Percentiles rank a stretch among this genome's conserved stretches.
phyloP scores from a whole-genome alignment of 176 grass and related monocot species.

The Hsuehochloa calcarea region DNA sequence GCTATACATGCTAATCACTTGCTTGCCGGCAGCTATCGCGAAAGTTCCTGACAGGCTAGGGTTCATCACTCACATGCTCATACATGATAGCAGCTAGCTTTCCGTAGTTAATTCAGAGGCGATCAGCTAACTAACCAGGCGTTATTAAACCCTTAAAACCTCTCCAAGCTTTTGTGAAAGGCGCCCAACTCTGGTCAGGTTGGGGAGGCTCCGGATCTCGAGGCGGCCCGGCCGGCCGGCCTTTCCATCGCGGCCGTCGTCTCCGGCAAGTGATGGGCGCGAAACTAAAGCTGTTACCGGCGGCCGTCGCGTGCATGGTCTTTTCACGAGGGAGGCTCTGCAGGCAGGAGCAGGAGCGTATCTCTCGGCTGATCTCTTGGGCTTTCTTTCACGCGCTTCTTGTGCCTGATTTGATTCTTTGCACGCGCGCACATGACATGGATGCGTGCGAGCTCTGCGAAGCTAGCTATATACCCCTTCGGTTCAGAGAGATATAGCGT shows the following conservation, averaged over 20 bases:
- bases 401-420: background rate
- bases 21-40: conserved; percentile 16
- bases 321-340: background rate
- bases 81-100: background rate
- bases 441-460: too few species aligned
- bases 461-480: too few species aligned
- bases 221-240: background rate
- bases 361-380: background rate
- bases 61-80: conserved; percentile 34
- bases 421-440: background rate
- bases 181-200: conserved; percentile 40
- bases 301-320: background rate
- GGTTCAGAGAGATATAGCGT: too few species aligned
- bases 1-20: background rate
- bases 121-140: conserved; percentile 23
- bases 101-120: conserved; percentile 12
- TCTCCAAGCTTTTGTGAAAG: conserved; percentile 45
- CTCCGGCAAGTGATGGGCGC: conserved; percentile 18
- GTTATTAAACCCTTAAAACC: conserved; percentile 11
- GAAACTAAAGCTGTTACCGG: conserved; percentile 8
- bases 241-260: conserved; percentile 10
- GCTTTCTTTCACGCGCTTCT: background rate
- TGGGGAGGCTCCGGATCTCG: conserved; percentile 57
- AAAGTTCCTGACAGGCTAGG: conserved; percentile 28
- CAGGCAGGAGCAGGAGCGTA: background rate